These are phyloP conservation scores for Boletus pseudo-olivaceus DNA, from an alignment of 768 basidiomycete species.

Conservation along the genomic window DNA sequence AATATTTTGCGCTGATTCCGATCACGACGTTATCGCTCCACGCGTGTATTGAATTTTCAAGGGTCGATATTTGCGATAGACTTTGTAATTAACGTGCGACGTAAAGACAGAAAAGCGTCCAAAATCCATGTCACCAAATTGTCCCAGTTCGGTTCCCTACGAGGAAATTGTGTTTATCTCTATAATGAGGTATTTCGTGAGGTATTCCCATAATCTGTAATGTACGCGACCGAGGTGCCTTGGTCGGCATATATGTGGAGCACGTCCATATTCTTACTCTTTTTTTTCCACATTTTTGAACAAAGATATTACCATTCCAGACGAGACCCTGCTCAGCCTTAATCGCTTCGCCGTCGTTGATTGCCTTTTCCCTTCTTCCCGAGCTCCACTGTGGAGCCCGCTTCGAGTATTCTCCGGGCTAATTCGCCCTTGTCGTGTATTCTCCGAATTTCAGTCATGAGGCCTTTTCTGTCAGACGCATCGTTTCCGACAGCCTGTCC, in stretches of 20 bases:
- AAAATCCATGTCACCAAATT: slow-evolving; percentile 1
- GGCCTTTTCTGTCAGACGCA: slow-evolving; percentile 4
- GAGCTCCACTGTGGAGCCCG: slow-evolving; percentile 56
- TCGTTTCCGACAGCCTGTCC: slow-evolving; percentile 52
- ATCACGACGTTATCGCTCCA: neutral
- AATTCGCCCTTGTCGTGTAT: slow-evolving; percentile 52
- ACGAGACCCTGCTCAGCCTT: slow-evolving; percentile 4
- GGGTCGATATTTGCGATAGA: no score
- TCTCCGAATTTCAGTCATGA: slow-evolving; percentile 48
- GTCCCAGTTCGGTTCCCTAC: neutral
- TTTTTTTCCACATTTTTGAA: neutral
- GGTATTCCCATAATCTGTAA: neutral
- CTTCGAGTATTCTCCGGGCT: slow-evolving; percentile 42
- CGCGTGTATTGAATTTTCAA: no score
- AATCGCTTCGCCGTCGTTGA: slow-evolving; percentile 1
- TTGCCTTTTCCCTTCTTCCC: slow-evolving; percentile 49
- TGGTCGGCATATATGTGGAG: neutral
- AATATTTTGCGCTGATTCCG: neutral
- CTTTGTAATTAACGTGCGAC: neutral
- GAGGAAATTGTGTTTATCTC: slow-evolving; percentile 8
- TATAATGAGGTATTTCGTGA: neutral
- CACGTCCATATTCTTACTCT: neutral
- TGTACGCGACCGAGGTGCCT: neutral
- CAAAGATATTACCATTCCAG: neutral
- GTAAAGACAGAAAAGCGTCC: slow-evolving; percentile 2